These are phyloP conservation scores for Kuraishia hungarica DNA, from an alignment of 805 yeast genomes.

Conservation along the genomic window DNA sequence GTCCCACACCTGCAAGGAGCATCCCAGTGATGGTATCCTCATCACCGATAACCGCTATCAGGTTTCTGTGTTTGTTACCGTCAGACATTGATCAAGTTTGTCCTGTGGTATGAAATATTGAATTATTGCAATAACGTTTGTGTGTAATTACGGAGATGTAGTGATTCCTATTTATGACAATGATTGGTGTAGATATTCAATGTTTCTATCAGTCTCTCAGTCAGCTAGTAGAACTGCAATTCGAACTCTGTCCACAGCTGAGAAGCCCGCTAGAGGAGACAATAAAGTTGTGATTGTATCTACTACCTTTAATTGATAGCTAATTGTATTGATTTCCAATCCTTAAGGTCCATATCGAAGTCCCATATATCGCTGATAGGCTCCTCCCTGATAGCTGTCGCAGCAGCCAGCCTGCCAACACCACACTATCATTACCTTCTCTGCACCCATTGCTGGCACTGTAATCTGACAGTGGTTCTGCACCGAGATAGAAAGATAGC, in stretches of 20 bases:
- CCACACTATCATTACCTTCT: neutral
- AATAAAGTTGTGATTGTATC: neutral
- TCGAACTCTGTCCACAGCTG: neutral
- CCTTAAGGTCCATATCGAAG: no score
- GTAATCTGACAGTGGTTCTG: neutral
- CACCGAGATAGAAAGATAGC: neutral
- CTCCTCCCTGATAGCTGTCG: neutral
- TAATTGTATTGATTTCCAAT: no score
- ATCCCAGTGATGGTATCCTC: conserved; percentile 97
- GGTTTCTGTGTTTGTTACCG: conserved; percentile 56
- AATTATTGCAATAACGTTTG: no score
- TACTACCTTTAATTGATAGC: neutral
- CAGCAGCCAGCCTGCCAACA: neutral
- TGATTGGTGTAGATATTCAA: neutral
- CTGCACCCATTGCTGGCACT: neutral
- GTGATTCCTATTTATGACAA: neutral
- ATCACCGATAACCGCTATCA: conserved; percentile 93
- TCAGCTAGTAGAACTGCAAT: neutral
- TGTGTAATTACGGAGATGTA: neutral
- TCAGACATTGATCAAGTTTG: conserved; percentile 8
- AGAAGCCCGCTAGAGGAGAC: neutral
- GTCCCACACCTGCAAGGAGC: conserved; percentile 92
- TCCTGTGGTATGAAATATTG: neutral
- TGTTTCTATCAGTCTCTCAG: neutral
- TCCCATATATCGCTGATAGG: neutral